Percentiles rank a stretch among this genome's conserved stretches.
phyloP scores from a whole-genome alignment of 2,329 filamentous ascomycete species.

The Cladosporium sp. region DNA sequence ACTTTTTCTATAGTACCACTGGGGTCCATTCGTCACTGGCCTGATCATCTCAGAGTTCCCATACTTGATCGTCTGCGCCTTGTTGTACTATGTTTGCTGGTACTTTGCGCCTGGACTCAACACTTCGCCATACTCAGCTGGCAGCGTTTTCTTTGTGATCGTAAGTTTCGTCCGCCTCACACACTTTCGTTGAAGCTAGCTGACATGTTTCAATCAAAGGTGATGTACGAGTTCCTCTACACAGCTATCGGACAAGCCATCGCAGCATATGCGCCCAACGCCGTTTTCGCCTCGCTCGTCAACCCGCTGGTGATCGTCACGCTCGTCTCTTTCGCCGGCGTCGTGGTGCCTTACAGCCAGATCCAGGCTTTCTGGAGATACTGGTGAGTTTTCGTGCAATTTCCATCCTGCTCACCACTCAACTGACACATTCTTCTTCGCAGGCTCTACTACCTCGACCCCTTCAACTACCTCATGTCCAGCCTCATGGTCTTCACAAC shows the following conservation, averaged over 20 bases:
- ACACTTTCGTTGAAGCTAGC: neutral
- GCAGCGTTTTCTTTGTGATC: constrained; percentile 45
- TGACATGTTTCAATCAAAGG: constrained; percentile 23
- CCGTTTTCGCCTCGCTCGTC: constrained; percentile 47
- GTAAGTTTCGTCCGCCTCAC: constrained; percentile 30
- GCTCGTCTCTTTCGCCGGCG: constrained; percentile 37
- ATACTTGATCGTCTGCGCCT: constrained; percentile 61
- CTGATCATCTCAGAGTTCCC: constrained; percentile 72
- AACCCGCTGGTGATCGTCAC: constrained; percentile 40
- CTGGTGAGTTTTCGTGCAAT: constrained; percentile 30
- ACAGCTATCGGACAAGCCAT: constrained; percentile 58
- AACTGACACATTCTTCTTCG: neutral
- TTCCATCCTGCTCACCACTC: too few relatives aligned
- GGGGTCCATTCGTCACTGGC: constrained; percentile 69
- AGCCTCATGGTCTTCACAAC: constrained; percentile 42
- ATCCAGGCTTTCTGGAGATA: constrained; percentile 40
- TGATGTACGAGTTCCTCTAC: constrained; percentile 61
- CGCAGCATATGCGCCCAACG: constrained; percentile 46
- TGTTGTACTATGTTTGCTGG: constrained; percentile 44
- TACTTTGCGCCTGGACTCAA: constrained; percentile 46
- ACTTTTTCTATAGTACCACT: constrained; percentile 56
- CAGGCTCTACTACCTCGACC: constrained; percentile 37
- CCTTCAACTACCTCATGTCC: constrained; percentile 48
- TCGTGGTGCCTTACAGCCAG: constrained; percentile 37
- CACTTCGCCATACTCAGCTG: constrained; percentile 45